Percentiles rank a stretch among this genome's conserved stretches.
Evolutionary conservation across 2,329 filamentous ascomycete genomes (phyloP).

Genomic region (Talaromyces sp.): DNA sequence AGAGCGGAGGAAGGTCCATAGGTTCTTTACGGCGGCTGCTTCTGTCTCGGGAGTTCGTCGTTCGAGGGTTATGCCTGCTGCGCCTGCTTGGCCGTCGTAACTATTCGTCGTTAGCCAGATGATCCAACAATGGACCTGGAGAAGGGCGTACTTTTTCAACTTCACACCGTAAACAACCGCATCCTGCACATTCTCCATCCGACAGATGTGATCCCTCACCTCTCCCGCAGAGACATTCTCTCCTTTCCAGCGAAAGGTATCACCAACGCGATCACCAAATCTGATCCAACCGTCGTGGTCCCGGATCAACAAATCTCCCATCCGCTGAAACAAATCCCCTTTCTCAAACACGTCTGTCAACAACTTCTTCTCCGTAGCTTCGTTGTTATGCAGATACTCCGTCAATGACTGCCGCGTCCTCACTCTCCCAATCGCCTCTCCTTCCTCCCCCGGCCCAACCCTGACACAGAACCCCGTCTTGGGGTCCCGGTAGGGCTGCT

Average conservation of each 20-base stretch:
- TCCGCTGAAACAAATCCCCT: constrained; percentile 46
- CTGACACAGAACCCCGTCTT: constrained; percentile 44
- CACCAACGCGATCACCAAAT: constrained; percentile 45
- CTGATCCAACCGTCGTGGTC: constrained; percentile 43
- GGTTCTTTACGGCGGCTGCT: constrained; percentile 34
- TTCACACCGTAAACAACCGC: constrained; percentile 46
- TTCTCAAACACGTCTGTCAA: constrained; percentile 45
- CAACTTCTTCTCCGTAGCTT: constrained; percentile 45
- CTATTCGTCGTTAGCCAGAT: constrained; percentile 23
- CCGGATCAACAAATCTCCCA: constrained; percentile 44
- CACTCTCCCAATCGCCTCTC: constrained; percentile 46
- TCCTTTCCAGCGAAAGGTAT: constrained; percentile 66
- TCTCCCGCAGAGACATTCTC: constrained; percentile 49
- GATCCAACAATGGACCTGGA: neutral
- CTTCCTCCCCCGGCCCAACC: constrained; percentile 38
- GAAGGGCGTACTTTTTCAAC: constrained; percentile 32
- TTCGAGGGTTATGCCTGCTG: constrained; percentile 45
- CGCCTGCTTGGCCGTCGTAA: constrained; percentile 50
- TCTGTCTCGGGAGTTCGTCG: constrained; percentile 29
- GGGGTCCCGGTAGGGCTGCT: constrained; percentile 42
- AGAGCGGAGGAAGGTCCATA: constrained; percentile 39
- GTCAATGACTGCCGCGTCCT: constrained; percentile 38
- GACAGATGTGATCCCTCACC: constrained; percentile 44
- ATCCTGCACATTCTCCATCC: constrained; percentile 40
- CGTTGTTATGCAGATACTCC: constrained; percentile 42